These are phyloP conservation scores for Malassezia pachydermatis DNA, from an alignment of 1,284 basidiomycete species.

Conservation along the genomic window DNA sequence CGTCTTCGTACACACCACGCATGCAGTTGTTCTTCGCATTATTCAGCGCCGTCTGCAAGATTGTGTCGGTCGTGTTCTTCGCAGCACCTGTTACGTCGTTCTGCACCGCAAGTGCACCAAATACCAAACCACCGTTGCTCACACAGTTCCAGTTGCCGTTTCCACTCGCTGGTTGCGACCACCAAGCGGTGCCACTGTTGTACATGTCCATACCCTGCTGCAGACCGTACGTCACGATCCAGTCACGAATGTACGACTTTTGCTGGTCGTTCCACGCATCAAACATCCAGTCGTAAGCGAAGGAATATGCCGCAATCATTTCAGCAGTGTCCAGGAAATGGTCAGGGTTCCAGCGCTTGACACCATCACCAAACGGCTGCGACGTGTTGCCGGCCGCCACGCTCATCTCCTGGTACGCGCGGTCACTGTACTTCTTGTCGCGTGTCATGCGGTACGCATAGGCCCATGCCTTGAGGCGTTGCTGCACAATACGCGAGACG, in stretches of 20 bases:
- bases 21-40: slow-evolving; percentile 76
- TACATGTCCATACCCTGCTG: slow-evolving; percentile 52
- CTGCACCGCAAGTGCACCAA: slow-evolving; percentile 80
- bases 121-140: slow-evolving; percentile 78
- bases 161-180: slow-evolving; percentile 48
- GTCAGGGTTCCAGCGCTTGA: slow-evolving; percentile 60
- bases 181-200: slow-evolving; percentile 50
- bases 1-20: slow-evolving; percentile 57
- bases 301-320: slow-evolving; percentile 56
- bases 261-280: slow-evolving; percentile 70
- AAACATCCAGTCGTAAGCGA: slow-evolving; percentile 90
- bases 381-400: slow-evolving; percentile 44
- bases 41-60: slow-evolving; percentile 61
- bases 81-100: slow-evolving; percentile 60
- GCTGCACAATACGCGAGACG: slow-evolving; percentile 76
- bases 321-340: slow-evolving; percentile 96
- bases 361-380: slow-evolving; percentile 54
- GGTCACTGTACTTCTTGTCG: slow-evolving; percentile 77
- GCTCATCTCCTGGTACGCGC: slow-evolving; percentile 67
- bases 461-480: slow-evolving; percentile 78
- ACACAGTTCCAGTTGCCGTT: slow-evolving; percentile 95
- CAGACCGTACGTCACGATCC: slow-evolving; percentile 66
- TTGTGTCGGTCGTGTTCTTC: slow-evolving; percentile 59
- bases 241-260: slow-evolving; percentile 60
- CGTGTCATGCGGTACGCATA: slow-evolving; percentile 85